Base-by-base conservation (phyloP, 345 rosid species). In the Aquilaria sinensis region DNA sequence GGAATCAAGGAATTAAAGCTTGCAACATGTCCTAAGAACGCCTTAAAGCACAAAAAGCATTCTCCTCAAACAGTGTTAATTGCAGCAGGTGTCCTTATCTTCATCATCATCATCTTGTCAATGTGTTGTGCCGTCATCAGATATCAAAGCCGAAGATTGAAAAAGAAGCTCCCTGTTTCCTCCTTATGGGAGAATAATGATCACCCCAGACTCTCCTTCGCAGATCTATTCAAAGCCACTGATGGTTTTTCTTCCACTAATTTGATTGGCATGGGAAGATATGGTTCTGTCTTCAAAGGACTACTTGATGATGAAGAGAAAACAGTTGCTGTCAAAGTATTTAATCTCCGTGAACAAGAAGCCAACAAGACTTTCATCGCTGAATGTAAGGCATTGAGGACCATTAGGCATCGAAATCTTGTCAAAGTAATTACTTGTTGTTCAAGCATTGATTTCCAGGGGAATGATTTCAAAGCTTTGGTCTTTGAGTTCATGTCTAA, bases 261-360 rank as follows among this genome's bases (percentile, higher is more conserved):
- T 14, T 29, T 63, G 52, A 12, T 70, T 12, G 75, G 78, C n/a
- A 43, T 45, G 5, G 75, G 79, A 12, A 63, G 64, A 48, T 75
- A 64, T 45, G 72, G 73, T 11, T 54, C 58, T n/a, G 70, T 67
- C 7, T 71, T 61, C 68, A 66, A 45, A 67, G 74, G 71, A 56
- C 49, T 46, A 12, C 65, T 70, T 8, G 30, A 53, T 29, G 51
- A 51, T 33, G 48, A 51, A 14, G 37, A 51, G n/a, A 65, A 52
- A 14, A 12, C 33, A 13, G 53, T 69, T 14, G 74, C 66, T 0
- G 57, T 62, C 1, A 74, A 74, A 34, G 72, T 70, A 9, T 37
- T 70, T 16, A 74, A 63, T 13, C 67, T 66, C 14, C 34, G 57
- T 31, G 31, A 56, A 15, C 16, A 15, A 5, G 68, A 68, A 54